Evolutionary conservation across 208 protist genomes (phyloP), one percentile per base, ranked within the genome.

Genomic region (Acanthamoeba royreba): DNA sequence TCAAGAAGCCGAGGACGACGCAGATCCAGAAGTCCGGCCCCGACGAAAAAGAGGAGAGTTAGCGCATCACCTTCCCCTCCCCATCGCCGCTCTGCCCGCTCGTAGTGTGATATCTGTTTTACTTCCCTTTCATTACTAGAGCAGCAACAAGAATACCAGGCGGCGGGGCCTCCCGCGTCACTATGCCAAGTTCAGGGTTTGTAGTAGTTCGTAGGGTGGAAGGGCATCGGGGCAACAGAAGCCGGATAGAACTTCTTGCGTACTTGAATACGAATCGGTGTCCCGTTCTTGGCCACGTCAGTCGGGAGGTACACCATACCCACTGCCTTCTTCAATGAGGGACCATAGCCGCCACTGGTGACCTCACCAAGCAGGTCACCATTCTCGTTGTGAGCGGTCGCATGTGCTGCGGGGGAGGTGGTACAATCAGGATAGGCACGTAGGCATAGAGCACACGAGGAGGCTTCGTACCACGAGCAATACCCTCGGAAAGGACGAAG

Each of bases 271-370:
- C 38, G 40, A 4, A 97, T 42, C 11, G n/a, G 15, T 8, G 90
- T 95, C 22, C 94, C 94, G 28, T 96, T 94, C 93, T 98, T 97
- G 0, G 97, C 94, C 31, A 97, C 93, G 13, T 91, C 92, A 33
- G 96, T 98, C 47, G 98, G 88, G 0, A 99, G 79, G 94, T 99
- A 99, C 72, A 94, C 98, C 95, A 99, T 98, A 33, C 90, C 79
- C 13, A 85, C 35, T 40, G 69, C 69, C 52, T 93, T 85, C 74
- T 63, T 2, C 33, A 93, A 40, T 13, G 91, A 93, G 35, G 91
- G 91, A 5, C 77, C 53, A 28, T 88, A 89, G n/a, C 77, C 91
- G 63, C 77, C 77, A 42, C 77, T 93, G 19, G 69, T 93, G 4
- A 40, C 77, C 58, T 88, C 52, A 25, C 69, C 85, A 17, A 93